These are phyloP conservation scores for Fusarium compactum DNA, from an alignment of 2,329 filamentous ascomycete species.

Conservation along the genomic window DNA sequence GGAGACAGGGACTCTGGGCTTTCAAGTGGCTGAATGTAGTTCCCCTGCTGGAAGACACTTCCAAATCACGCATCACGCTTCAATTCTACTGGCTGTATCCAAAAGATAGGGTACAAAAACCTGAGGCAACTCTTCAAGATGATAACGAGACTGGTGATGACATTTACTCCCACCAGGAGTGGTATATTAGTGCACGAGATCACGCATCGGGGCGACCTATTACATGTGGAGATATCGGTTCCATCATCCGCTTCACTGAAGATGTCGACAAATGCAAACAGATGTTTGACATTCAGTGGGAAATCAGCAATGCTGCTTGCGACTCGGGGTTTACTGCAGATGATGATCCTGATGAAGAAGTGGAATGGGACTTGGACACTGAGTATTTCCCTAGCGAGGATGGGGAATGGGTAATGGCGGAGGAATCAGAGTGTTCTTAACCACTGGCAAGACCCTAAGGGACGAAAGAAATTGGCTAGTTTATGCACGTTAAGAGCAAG, in stretches of 20 bases:
- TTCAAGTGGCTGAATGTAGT: neutral
- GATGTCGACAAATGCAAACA: neutral
- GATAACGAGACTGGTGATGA: accelerated
- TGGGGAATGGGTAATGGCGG: neutral
- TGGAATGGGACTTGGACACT: neutral
- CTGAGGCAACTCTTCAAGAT: too few species aligned
- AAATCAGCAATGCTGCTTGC: neutral
- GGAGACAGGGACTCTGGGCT: neutral
- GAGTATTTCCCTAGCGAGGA: neutral
- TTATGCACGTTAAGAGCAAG: too few species aligned
- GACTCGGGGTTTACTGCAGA: neutral
- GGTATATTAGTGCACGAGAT: too few species aligned
- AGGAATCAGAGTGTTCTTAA: too few species aligned
- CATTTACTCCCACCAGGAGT: too few species aligned
- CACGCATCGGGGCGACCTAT: neutral
- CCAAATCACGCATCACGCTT: neutral
- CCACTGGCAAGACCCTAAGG: too few species aligned
- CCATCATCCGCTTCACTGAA: neutral
- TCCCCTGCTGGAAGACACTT: neutral
- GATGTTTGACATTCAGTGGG: neutral
- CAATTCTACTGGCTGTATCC: neutral
- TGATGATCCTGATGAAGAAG: too few species aligned
- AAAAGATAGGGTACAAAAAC: too few species aligned
- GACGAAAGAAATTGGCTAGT: accelerated
- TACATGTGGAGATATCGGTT: neutral